phyloP scores from a whole-genome alignment of 2,329 filamentous ascomycete genomes.

The Trichoderma atrobrunneum region DNA sequence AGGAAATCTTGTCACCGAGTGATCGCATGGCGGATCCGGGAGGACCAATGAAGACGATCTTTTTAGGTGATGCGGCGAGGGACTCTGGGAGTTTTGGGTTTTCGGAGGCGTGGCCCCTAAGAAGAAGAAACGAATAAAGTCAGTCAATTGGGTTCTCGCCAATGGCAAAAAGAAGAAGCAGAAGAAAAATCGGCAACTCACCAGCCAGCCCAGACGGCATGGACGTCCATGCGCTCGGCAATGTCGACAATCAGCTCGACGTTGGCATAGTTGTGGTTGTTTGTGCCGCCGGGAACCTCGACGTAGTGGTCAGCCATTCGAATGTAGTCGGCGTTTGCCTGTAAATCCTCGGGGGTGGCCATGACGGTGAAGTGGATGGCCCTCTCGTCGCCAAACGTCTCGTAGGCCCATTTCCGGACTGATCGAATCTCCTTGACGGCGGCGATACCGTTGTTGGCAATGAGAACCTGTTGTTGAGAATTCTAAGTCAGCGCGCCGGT shows the following conservation, averaged over 20 bases:
- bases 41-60: slow-evolving; percentile 98
- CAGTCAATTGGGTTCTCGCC: background rate
- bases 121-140: background rate
- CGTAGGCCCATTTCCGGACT: slow-evolving; percentile 99
- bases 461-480: slow-evolving; percentile 69
- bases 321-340: slow-evolving; percentile 98
- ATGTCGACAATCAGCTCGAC: slow-evolving; percentile 99
- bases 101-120: slow-evolving; percentile 93
- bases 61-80: slow-evolving; percentile 91
- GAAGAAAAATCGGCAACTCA: slow-evolving; percentile 43
- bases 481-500: background rate
- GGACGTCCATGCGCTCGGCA: slow-evolving; percentile 96
- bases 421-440: slow-evolving; percentile 99
- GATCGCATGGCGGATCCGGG: slow-evolving; percentile 98
- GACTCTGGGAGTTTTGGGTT: slow-evolving; percentile 98
- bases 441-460: slow-evolving; percentile 99
- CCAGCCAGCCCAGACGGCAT: slow-evolving; percentile 99
- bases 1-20: slow-evolving; percentile 98
- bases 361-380: slow-evolving; percentile 99
- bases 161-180: background rate
- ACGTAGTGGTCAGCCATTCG: slow-evolving; percentile 99
- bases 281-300: slow-evolving; percentile 96
- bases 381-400: slow-evolving; percentile 96
- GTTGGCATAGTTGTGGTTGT: slow-evolving; percentile 99
- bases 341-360: slow-evolving; percentile 96